Percentiles rank a stretch among this genome's conserved stretches.
Evolutionary conservation across 2,329 filamentous ascomycete genomes (phyloP).

Genomic region (Trichothecium sympodiale): DNA sequence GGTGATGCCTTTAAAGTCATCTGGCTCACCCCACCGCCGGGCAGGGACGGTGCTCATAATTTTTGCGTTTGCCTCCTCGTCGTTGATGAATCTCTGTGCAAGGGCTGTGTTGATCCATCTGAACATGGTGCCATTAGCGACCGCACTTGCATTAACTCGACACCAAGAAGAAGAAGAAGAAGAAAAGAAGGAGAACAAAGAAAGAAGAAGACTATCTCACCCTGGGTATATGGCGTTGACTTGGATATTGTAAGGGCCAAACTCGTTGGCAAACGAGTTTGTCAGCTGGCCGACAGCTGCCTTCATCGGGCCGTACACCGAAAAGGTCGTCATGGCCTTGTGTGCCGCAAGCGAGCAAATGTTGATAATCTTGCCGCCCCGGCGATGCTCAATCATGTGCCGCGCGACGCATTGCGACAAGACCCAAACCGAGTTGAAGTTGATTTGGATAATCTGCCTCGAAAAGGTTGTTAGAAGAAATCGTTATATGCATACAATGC

Average conservation of each 20-base stretch:
- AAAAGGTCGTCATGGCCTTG: slow-evolving; percentile 8
- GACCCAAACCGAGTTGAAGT: slow-evolving; percentile 6
- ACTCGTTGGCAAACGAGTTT: slow-evolving; percentile 9
- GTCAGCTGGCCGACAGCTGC: slow-evolving; percentile 9
- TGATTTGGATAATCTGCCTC: not conserved
- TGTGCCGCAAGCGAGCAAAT: slow-evolving; percentile 8
- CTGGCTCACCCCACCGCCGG: not conserved
- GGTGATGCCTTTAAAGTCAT: not conserved
- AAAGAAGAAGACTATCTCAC: too few relatives aligned
- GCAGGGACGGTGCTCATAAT: not conserved
- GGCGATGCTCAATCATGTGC: slow-evolving; percentile 7
- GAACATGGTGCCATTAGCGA: too few relatives aligned
- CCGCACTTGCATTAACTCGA: too few relatives aligned
- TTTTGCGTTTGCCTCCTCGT: not conserved
- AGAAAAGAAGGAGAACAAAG: too few relatives aligned
- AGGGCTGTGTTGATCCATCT: slow-evolving; percentile 2
- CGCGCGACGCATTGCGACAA: slow-evolving; percentile 6
- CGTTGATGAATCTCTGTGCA: not conserved
- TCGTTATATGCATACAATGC: too few relatives aligned
- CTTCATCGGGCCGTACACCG: slow-evolving; percentile 9
- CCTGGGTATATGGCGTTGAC: slow-evolving; percentile 8
- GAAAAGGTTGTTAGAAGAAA: too few relatives aligned
- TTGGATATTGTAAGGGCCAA: slow-evolving; percentile 8
- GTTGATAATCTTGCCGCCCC: slow-evolving; percentile 10
- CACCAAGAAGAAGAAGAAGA: too few relatives aligned